Conservation (phyloP, 2,329 filamentous ascomycete species). For the Rachicladosporium sp. region DNA sequence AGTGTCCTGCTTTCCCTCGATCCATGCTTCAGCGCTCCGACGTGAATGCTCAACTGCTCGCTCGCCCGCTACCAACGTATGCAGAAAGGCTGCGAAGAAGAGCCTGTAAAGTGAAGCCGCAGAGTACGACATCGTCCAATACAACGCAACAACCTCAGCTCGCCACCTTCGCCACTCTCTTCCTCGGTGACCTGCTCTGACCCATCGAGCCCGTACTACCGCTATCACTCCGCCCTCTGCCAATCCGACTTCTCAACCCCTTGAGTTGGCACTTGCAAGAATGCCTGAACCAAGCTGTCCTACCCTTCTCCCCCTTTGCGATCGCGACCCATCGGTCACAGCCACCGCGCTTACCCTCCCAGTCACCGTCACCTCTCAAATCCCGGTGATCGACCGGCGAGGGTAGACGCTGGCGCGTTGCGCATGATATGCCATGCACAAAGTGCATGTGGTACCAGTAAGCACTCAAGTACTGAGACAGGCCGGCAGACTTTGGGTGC, state of each 20-base stretch:
- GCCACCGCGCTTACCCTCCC: constrained; percentile 66
- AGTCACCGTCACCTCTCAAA: constrained; percentile 69
- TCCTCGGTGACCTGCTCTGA: constrained; percentile 2
- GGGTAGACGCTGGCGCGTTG: constrained; percentile 66
- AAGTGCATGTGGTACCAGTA: constrained; percentile 94
- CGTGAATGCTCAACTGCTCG: no score
- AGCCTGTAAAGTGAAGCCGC: no score
- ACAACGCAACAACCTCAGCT: no score
- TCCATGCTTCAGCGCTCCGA: no score
- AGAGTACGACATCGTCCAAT: no score
- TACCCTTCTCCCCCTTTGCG: constrained; percentile 79
- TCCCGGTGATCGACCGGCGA: constrained; percentile 64
- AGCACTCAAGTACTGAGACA: constrained; percentile 39
- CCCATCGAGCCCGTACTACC: not conserved
- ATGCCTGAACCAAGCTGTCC: constrained; percentile 84
- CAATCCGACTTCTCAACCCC: not conserved
- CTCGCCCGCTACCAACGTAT: no score
- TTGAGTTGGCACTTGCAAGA: constrained; percentile 53
- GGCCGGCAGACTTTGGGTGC: no score
- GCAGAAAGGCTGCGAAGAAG: no score
- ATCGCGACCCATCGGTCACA: constrained; percentile 72
- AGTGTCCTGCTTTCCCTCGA: no score
- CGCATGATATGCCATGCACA: constrained; percentile 73
- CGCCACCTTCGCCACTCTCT: not conserved
- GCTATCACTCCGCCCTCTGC: not conserved